Conservation (phyloP, 768 basidiomycete genomes). For the Rhodotorula paludigena region DNA sequence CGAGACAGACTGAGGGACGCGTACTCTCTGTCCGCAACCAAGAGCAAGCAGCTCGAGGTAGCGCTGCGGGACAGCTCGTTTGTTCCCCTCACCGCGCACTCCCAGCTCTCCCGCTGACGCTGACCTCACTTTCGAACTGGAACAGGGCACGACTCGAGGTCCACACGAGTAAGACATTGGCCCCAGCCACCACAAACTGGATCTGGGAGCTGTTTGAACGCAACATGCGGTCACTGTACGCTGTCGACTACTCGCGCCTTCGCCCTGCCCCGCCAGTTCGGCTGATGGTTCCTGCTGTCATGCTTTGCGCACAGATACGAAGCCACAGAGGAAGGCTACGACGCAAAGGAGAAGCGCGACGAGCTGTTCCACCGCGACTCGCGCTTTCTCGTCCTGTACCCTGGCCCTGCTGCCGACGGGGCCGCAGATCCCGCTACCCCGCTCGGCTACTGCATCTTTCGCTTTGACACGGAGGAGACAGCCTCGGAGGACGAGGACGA, state of each 20-base stretch:
- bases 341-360: slow-evolving; percentile 55
- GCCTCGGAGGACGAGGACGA: slow-evolving; percentile 39
- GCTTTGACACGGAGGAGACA: slow-evolving; percentile 64
- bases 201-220: slow-evolving; percentile 57
- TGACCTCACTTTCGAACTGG: too few species aligned
- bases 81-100: neutral
- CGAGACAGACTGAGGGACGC: neutral
- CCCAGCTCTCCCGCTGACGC: neutral
- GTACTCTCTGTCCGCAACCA: neutral
- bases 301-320: slow-evolving; percentile 52
- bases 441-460: slow-evolving; percentile 58
- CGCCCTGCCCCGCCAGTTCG: neutral
- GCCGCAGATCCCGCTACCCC: slow-evolving; percentile 2
- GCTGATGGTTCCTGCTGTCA: neutral
- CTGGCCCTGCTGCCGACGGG: neutral
- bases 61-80: neutral
- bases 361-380: slow-evolving; percentile 62
- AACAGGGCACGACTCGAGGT: neutral
- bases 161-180: neutral
- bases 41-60: neutral
- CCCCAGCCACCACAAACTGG: slow-evolving; percentile 44
- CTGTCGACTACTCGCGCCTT: neutral
- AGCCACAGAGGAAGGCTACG: slow-evolving; percentile 63
- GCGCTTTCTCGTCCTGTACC: slow-evolving; percentile 57
- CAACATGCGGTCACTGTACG: slow-evolving; percentile 58